phyloP scores from a whole-genome alignment of 192 early-diverging fungal genomes.

The Funneliformis geosporum region DNA sequence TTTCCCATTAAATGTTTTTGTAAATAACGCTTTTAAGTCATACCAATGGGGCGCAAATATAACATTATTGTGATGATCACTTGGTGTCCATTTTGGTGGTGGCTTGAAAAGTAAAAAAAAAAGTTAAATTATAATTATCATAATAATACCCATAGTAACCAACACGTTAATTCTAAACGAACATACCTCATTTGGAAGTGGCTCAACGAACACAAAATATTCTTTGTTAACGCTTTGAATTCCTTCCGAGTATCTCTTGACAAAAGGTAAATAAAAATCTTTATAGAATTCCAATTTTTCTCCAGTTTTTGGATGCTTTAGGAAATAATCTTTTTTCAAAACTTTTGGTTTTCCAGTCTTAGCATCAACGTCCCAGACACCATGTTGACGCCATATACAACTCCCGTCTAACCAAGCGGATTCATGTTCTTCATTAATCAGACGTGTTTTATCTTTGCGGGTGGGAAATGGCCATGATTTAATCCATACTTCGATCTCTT shows the following conservation, averaged over 20 bases:
- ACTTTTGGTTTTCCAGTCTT: constrained; percentile 53
- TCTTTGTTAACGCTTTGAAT: constrained; percentile 58
- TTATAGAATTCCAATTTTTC: constrained; percentile 59
- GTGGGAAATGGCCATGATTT: constrained; percentile 80
- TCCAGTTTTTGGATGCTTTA: constrained; percentile 58
- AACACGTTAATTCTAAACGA: neutral
- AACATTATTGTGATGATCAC: constrained; percentile 56
- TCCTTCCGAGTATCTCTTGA: constrained; percentile 62
- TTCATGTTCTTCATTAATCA: constrained; percentile 58
- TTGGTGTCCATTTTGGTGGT: constrained; percentile 48
- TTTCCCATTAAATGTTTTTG: constrained; percentile 66
- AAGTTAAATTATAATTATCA: neutral
- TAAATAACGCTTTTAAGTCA: constrained; percentile 76
- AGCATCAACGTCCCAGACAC: constrained; percentile 68
- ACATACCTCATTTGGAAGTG: constrained; percentile 74
- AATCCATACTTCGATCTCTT: constrained; percentile 73
- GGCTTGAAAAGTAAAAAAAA: constrained; percentile 32
- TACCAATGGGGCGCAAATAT: constrained; percentile 90
- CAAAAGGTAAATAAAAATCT: constrained; percentile 76
- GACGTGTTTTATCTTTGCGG: constrained; percentile 48
- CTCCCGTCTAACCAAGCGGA: constrained; percentile 66
- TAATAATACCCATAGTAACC: neutral
- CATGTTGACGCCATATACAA: constrained; percentile 78
- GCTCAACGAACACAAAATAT: constrained; percentile 73
- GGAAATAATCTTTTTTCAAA: constrained; percentile 67